Percentiles rank a stretch among this genome's conserved stretches.
Conservation (phyloP, 176 grass and related monocot species). For the Oryza brachyantha region DNA sequence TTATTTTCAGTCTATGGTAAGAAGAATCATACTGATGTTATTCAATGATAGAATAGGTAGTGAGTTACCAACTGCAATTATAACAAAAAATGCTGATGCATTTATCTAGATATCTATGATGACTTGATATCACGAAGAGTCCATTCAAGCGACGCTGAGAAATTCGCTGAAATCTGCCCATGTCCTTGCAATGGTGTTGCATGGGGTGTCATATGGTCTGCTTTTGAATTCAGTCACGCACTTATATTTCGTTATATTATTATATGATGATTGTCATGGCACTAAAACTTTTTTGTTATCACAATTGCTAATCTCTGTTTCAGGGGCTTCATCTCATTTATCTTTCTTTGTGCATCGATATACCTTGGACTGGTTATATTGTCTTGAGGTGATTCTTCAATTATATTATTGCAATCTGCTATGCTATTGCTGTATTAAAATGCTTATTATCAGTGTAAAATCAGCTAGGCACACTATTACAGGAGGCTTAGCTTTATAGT, state of each 20-base stretch:
- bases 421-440: background rate
- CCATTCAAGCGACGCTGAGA: slow-evolving; percentile 93
- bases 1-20: slow-evolving; percentile 98
- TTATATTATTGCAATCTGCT: background rate
- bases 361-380: slow-evolving; percentile 94
- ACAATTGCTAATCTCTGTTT: slow-evolving; percentile 36
- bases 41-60: slow-evolving; percentile 25
- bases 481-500: background rate
- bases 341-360: slow-evolving; percentile 72
- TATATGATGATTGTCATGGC: slow-evolving; percentile 6
- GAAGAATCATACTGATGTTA: slow-evolving; percentile 12
- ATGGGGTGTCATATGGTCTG: slow-evolving; percentile 94
- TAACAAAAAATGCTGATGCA: background rate
- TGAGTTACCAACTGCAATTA: background rate
- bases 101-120: slow-evolving; percentile 84
- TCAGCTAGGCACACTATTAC: background rate
- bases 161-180: slow-evolving; percentile 97
- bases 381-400: slow-evolving; percentile 68
- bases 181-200: slow-evolving; percentile 86
- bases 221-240: background rate
- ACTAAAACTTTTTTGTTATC: background rate
- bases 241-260: slow-evolving; percentile 2
- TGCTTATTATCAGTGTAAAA: background rate
- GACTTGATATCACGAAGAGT: slow-evolving; percentile 98
- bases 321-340: slow-evolving; percentile 91